Evolutionary conservation across 352 stramenopile species (phyloP).

Genomic region (Phytopythium montanum): DNA sequence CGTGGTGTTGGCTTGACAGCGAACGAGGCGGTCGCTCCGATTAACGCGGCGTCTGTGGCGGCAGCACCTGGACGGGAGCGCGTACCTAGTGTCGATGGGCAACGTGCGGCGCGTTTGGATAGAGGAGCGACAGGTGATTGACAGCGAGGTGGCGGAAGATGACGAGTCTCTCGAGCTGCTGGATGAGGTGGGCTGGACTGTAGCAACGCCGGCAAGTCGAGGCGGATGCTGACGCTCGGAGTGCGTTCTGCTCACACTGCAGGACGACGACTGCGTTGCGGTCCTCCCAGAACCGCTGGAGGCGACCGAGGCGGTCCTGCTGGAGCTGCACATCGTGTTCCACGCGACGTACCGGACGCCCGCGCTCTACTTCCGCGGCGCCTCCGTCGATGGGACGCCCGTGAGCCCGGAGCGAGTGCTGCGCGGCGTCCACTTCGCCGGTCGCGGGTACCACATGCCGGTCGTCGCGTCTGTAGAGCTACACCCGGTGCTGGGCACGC

Average conservation of each 20-base stretch:
- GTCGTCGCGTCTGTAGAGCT: conserved; percentile 62
- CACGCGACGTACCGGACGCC: conserved; percentile 73
- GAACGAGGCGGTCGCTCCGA: neutral
- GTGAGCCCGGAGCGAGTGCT: conserved; percentile 18
- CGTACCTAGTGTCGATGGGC: conserved; percentile 57
- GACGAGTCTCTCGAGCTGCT: neutral
- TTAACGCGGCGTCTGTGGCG: neutral
- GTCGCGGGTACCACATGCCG: conserved; percentile 20
- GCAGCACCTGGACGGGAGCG: conserved; percentile 59
- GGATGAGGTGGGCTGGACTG: neutral
- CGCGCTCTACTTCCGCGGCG: conserved; percentile 63
- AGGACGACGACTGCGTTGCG: conserved; percentile 10
- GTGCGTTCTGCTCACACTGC: neutral
- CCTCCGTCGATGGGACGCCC: conserved; percentile 35
- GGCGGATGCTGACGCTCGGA: neutral
- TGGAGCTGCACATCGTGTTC: conserved; percentile 83
- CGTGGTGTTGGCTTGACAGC: conserved; percentile 3
- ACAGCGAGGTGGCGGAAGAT: neutral
- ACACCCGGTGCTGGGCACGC: conserved; percentile 60
- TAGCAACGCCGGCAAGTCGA: neutral
- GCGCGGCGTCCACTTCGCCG: conserved; percentile 26
- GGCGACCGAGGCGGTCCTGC: conserved; percentile 28
- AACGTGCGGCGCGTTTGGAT: conserved; percentile 20
- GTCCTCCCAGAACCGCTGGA: neutral
- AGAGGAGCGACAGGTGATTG: conserved; percentile 15